Evolutionary conservation across 2,329 filamentous ascomycete genomes (phyloP).

Genomic region (Knoxdaviesia proteae): DNA sequence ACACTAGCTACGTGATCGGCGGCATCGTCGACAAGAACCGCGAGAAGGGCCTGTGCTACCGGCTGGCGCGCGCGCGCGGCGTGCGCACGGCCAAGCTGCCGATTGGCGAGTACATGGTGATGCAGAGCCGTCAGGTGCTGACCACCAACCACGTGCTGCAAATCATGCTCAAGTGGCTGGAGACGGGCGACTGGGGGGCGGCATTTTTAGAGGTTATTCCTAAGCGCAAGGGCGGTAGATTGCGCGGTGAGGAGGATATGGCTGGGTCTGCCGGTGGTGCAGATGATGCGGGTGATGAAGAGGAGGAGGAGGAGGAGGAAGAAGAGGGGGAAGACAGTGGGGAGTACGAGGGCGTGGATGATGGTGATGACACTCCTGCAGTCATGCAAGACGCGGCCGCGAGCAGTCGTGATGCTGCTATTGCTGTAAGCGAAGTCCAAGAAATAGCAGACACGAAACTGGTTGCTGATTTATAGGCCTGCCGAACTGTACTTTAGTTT

Average conservation of each 20-base stretch:
- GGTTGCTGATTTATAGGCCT: too few relatives aligned
- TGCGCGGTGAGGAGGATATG: slow-evolving; percentile 23
- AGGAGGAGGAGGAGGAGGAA: slow-evolving; percentile 10
- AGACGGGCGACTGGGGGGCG: slow-evolving; percentile 74
- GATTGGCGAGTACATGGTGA: slow-evolving; percentile 86
- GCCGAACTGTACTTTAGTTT: too few relatives aligned
- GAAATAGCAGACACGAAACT: too few relatives aligned
- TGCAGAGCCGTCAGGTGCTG: slow-evolving; percentile 69
- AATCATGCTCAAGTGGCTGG: slow-evolving; percentile 88
- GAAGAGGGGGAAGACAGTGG: slow-evolving; percentile 1
- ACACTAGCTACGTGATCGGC: slow-evolving; percentile 82
- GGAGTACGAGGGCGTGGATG: slow-evolving; percentile 2
- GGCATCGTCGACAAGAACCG: slow-evolving; percentile 92
- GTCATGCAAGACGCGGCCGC: slow-evolving; percentile 1
- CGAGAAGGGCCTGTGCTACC: slow-evolving; percentile 86
- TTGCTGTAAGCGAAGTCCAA: too few relatives aligned
- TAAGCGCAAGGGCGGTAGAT: slow-evolving; percentile 62
- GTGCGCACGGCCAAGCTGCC: slow-evolving; percentile 80
- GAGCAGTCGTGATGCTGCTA: too few relatives aligned
- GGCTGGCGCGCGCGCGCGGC: slow-evolving; percentile 49
- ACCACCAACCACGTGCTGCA: slow-evolving; percentile 93
- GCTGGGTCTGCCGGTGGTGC: slow-evolving; percentile 6
- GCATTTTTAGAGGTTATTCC: slow-evolving; percentile 81
- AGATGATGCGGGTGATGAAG: slow-evolving; percentile 9
- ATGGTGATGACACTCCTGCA: slow-evolving; percentile 2